These are phyloP conservation scores for Venturia asperata DNA, from an alignment of 2,329 filamentous ascomycete species.

Conservation along the genomic window DNA sequence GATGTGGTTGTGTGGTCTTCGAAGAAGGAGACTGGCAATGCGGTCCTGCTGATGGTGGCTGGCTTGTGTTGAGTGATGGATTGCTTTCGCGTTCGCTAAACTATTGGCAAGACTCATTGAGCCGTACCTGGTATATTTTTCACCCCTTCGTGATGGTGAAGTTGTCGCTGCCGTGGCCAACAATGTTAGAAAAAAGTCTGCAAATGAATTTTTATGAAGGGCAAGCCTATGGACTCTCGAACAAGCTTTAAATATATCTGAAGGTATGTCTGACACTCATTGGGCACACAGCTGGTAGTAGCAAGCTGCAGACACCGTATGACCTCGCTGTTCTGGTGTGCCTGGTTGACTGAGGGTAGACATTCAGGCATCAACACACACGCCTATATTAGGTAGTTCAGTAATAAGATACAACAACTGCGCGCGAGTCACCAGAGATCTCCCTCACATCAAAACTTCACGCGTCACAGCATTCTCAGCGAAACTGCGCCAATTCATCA, in stretches of 20 bases:
- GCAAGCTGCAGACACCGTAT: background rate
- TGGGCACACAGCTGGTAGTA: background rate
- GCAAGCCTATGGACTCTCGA: background rate
- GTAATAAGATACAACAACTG: background rate
- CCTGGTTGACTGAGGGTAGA: background rate
- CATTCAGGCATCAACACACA: background rate
- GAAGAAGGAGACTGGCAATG: background rate
- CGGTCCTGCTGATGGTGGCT: background rate
- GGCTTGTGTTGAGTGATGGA: background rate
- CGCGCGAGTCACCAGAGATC: conserved; percentile 1
- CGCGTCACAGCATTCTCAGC: background rate
- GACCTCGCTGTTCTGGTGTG: conserved; percentile 1
- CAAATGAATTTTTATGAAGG: background rate
- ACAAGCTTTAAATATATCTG: background rate
- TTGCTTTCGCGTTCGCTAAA: background rate
- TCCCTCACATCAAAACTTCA: background rate
- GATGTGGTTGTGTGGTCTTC: background rate
- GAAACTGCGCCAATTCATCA: background rate
- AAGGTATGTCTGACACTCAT: background rate
- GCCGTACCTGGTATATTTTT: background rate
- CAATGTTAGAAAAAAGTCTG: background rate
- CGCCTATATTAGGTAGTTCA: background rate
- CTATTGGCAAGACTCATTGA: background rate
- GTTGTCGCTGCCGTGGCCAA: background rate
- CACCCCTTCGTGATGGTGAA: background rate